Base-by-base conservation (phyloP, 345 rosid species). In the Citrus medica region DNA sequence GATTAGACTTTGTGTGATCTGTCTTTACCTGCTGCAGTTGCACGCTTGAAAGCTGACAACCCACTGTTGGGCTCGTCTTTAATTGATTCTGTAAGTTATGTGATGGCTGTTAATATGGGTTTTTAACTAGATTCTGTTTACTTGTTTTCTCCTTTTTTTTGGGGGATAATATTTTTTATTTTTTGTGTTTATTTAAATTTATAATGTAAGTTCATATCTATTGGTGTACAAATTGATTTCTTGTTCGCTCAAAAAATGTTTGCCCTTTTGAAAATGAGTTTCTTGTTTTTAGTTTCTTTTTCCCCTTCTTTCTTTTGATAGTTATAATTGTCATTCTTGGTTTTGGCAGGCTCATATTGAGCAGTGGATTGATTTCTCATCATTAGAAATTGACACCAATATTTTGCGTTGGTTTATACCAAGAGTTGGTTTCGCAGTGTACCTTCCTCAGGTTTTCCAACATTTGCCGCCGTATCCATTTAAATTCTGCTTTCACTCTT, bases 361-460 rank as follows among this genome's bases (percentile, higher is more conserved):
- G 84, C 99, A 97, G 60, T 97, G 99, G 99, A 97, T 92, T 81
- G 98, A 97, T 80, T 92, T 97, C 65, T 76, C 93, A 58, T 22
- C 98, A 10, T 63, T 86, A 80, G 99, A 97, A 89, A 81, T 97
- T 85, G 97, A 97, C 84, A 76, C 86, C 56, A 73, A 65, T 75
- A 65, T 64, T 24, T 14, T 75, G 62, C 62, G 48, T 30, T 75
- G 78, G 78, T 65, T 75, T 48, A 21, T 64, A 5, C 78, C 97
- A 48, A 86, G 97, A 83, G 21, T 80, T 79, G 98, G 98, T 4
- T 83, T 12, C 67, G 79, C 64, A n/a, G 92, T 82, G 2, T 89
- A 88, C 82, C 90, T 90, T 85, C 93, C 99, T 74, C 97, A 89
- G 4, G 98, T 65, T 33, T 28, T 70, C 65, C 48, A 6, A 51